These are phyloP conservation scores for Aureobasidium melanogenum DNA, from an alignment of 2,329 filamentous ascomycete genomes.

Conservation along the genomic window DNA sequence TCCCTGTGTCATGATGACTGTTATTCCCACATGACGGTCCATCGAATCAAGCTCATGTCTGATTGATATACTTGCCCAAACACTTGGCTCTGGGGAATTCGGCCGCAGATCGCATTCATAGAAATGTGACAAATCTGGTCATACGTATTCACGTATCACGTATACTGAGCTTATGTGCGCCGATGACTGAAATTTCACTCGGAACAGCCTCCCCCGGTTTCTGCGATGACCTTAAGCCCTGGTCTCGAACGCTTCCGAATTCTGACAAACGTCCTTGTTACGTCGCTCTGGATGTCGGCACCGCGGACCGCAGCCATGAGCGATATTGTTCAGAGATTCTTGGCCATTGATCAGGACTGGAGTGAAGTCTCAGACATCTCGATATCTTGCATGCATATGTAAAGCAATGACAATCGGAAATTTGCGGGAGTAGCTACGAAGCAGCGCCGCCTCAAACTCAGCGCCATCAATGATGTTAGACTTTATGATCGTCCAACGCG, in stretches of 20 bases:
- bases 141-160: neutral
- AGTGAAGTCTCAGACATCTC: neutral
- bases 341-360: neutral
- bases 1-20: neutral
- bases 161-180: neutral
- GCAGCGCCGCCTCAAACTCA: constrained; percentile 11
- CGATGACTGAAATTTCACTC: neutral
- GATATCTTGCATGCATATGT: neutral
- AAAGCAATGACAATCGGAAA: neutral
- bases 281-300: neutral
- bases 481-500: constrained; percentile 5
- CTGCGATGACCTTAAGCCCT: neutral
- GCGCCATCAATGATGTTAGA: neutral
- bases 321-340: neutral
- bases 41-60: constrained; percentile 3
- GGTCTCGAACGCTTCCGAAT: constrained; percentile 6
- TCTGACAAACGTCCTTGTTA: neutral
- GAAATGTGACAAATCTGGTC: constrained; percentile 5
- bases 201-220: neutral
- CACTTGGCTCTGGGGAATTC: constrained; percentile 1
- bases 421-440: constrained; percentile 9
- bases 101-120: neutral
- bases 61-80: neutral
- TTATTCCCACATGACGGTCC: neutral
- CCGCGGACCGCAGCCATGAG: neutral